A percentile compares a stretch with the other conserved stretches of the same genome.
phyloP scores from a whole-genome alignment of 2,329 filamentous ascomycete genomes.

The Tolypocladium ovalisporum region DNA sequence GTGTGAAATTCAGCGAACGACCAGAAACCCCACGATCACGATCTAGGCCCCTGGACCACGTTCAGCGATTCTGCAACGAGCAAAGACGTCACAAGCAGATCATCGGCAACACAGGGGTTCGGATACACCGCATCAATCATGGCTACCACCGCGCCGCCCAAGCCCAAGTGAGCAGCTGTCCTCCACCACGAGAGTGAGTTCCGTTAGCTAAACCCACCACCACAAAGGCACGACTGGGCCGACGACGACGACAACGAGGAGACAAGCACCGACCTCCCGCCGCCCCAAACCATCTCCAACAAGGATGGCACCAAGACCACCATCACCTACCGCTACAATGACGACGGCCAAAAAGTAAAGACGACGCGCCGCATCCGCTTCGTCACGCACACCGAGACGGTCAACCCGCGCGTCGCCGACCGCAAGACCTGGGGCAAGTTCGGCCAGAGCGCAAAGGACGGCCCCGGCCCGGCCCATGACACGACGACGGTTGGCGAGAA shows the following conservation, averaged over 20 bases:
- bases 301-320: slow-evolving; percentile 98
- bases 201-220: slow-evolving; percentile 26
- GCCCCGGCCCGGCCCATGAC: slow-evolving; percentile 70
- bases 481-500: slow-evolving; percentile 95
- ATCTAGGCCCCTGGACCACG: slow-evolving; percentile 12
- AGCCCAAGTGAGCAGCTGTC: slow-evolving; percentile 26
- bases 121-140: slow-evolving; percentile 15
- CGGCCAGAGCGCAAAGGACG: slow-evolving; percentile 77
- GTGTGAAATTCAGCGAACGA: slow-evolving; percentile 25
- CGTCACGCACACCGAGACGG: slow-evolving; percentile 80
- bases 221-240: slow-evolving; percentile 69
- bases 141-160: slow-evolving; percentile 26
- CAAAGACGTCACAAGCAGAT: background rate
- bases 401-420: slow-evolving; percentile 94
- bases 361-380: slow-evolving; percentile 91
- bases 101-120: background rate
- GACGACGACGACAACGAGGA: slow-evolving; percentile 88
- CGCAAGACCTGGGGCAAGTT: slow-evolving; percentile 92
- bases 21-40: slow-evolving; percentile 27
- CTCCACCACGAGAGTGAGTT: background rate
- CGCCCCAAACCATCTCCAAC: slow-evolving; percentile 84
- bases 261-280: slow-evolving; percentile 58
- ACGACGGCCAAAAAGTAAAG: slow-evolving; percentile 92
- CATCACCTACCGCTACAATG: slow-evolving; percentile 81
- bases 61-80: slow-evolving; percentile 3